Conservation (phyloP, 768 basidiomycete genomes). For the Rossbeevera mucosa region DNA sequence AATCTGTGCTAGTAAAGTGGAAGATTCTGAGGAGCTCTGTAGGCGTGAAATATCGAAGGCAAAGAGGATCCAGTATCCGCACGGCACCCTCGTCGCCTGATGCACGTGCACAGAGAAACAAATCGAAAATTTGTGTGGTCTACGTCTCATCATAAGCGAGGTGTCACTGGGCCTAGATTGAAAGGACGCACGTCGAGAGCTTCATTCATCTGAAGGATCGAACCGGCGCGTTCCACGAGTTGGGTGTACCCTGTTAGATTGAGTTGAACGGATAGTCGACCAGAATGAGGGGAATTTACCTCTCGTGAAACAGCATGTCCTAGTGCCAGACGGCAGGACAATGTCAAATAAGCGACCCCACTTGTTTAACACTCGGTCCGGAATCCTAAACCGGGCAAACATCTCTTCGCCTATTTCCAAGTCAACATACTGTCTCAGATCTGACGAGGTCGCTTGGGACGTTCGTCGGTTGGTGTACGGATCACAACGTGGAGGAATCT, state of each 20-base stretch:
- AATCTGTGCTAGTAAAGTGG: slow-evolving; percentile 38
- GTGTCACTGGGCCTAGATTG: background rate
- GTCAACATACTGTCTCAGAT: slow-evolving; percentile 15
- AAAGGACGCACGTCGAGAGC: slow-evolving; percentile 48
- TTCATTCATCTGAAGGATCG: slow-evolving; percentile 70
- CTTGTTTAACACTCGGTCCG: slow-evolving; percentile 60
- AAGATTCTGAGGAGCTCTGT: slow-evolving; percentile 67
- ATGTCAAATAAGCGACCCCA: slow-evolving; percentile 84
- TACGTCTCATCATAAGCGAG: slow-evolving; percentile 24
- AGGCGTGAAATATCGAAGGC: slow-evolving; percentile 72
- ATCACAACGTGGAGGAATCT: slow-evolving; percentile 48
- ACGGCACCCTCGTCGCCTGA: slow-evolving; percentile 41
- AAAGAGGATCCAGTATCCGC: slow-evolving; percentile 52
- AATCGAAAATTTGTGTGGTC: slow-evolving; percentile 58
- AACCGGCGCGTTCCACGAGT: slow-evolving; percentile 73
- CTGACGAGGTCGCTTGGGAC: background rate
- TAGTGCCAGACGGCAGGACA: slow-evolving; percentile 53
- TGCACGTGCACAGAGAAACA: slow-evolving; percentile 46
- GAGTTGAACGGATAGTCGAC: background rate
- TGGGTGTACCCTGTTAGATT: slow-evolving; percentile 62
- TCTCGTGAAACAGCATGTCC: slow-evolving; percentile 79
- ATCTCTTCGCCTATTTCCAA: slow-evolving; percentile 7
- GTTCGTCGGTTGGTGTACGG: slow-evolving; percentile 8
- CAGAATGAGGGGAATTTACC: slow-evolving; percentile 37
- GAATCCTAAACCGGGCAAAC: slow-evolving; percentile 37